Evolutionary conservation across 495 filamentous ascomycete genomes (phyloP).

Genomic region (Aspergillus heteromorphus): DNA sequence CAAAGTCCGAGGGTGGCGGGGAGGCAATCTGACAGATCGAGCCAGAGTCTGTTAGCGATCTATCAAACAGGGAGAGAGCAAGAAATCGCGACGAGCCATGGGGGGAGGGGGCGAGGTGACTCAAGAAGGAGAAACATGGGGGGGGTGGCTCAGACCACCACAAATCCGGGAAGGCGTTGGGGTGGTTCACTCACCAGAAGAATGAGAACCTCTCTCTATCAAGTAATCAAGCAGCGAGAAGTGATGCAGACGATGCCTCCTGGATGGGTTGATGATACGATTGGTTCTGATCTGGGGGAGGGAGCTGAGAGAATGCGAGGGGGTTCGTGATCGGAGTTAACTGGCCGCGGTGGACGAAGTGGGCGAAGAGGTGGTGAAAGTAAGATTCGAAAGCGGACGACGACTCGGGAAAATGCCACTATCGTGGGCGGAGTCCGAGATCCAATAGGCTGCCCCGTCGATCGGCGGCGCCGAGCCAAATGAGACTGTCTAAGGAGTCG

Average conservation of each 20-base stretch:
- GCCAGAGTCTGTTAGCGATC: neutral
- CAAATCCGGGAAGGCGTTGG: neutral
- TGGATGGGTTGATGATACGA: neutral
- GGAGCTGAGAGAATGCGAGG: neutral
- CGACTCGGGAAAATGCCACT: conserved; percentile 15
- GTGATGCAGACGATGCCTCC: neutral
- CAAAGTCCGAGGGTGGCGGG: neutral
- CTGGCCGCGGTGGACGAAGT: conserved; percentile 2
- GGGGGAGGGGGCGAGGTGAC: no score
- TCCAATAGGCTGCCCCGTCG: conserved; percentile 13
- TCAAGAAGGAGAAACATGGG: neutral
- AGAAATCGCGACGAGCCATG: neutral
- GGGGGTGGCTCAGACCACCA: conserved; percentile 3
- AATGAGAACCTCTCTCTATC: neutral
- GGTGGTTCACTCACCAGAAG: neutral
- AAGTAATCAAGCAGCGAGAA: neutral
- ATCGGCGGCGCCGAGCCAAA: conserved; percentile 14
- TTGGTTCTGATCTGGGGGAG: neutral
- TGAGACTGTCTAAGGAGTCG: conserved; percentile 11
- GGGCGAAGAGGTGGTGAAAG: conserved; percentile 6
- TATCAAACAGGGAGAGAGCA: neutral
- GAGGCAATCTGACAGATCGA: neutral
- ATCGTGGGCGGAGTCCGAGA: conserved; percentile 17
- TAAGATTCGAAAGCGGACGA: conserved; percentile 15
- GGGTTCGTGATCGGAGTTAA: neutral